phyloP scores from a whole-genome alignment of 163 green algal species.

The Scenedesmus sp. region DNA sequence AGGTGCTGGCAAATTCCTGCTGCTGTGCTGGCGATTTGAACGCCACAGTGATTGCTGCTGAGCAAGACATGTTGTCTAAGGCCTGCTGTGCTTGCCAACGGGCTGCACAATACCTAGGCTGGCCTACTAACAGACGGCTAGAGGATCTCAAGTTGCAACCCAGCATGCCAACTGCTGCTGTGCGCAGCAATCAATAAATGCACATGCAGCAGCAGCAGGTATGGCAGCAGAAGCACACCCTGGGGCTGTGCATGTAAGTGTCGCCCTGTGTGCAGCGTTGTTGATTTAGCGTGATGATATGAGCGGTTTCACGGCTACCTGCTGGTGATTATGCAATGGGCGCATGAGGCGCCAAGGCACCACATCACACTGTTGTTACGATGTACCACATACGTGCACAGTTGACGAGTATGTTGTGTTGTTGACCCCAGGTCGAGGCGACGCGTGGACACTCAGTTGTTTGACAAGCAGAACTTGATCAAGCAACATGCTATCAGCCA shows the following conservation, averaged over 20 bases:
- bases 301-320: background rate
- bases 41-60: background rate
- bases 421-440: background rate
- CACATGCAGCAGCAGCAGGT: background rate
- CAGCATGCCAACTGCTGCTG: background rate
- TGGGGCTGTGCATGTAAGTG: background rate
- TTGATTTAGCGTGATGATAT: background rate
- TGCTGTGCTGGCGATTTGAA: slow-evolving; percentile 11
- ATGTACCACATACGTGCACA: slow-evolving; percentile 2
- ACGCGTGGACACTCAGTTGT: background rate
- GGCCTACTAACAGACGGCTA: background rate
- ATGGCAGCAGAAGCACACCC: background rate
- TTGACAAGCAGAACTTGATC: background rate
- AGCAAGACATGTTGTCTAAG: background rate
- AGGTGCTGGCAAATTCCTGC: background rate
- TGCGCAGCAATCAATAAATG: background rate
- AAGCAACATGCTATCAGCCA: background rate
- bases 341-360: background rate
- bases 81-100: background rate
- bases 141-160: background rate
- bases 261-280: background rate
- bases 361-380: background rate
- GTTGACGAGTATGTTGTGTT: background rate
- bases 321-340: background rate
- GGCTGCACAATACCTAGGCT: background rate